Evolutionary conservation across 176 grass and related monocot genomes (phyloP), one percentile per base, ranked within the genome.

Genomic region (Bolboschoenus planiculmis): DNA sequence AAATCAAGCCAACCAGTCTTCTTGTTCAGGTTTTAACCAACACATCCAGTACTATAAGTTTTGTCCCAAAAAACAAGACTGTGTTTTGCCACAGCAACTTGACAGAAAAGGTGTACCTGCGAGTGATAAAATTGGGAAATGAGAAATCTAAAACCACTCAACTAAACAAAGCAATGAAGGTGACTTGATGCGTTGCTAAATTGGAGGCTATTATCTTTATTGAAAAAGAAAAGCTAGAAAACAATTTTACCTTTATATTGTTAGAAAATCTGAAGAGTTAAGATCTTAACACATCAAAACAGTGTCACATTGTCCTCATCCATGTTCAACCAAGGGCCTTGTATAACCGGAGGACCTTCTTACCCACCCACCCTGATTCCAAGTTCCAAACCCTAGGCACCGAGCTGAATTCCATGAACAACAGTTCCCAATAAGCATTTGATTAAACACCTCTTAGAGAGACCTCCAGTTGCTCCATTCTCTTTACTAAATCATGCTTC

Each of bases 381-480:
- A 58, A 80, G 7, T 34, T 23, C 31, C 78, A 57, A 40, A 47
- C 30, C 50, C 1, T 11, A 60, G 24, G 53, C 23, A 36, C 2
- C n/a, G 6, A 61, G 14, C 10, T 3, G 23, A 81, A 81, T 33
- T 81, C 20, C 35, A 59, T 81, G 40, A 51, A 10, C 37, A n/a
- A 3, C 15, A 11, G 36, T 33, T 30, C 4, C 21, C 56, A 40
- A n/a, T 44, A 81, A 39, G 6, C 23, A 85, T 75, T 18, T 20
- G 63, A 82, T 90, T 73, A 92, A 84, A 85, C 82, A 53, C 83
- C 81, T 48, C 86, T 91, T 4, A 90, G 15, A 7, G 90, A 94
- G 56, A 93, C 65, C 83, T 95, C 92, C 81, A 98, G 68, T 64
- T 95, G 89, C 62, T 95, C 92, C 73, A 98, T 87, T 83, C 56